Evolutionary conservation across 495 filamentous ascomycete genomes (phyloP).

Genomic region (Evernia prunastri): DNA sequence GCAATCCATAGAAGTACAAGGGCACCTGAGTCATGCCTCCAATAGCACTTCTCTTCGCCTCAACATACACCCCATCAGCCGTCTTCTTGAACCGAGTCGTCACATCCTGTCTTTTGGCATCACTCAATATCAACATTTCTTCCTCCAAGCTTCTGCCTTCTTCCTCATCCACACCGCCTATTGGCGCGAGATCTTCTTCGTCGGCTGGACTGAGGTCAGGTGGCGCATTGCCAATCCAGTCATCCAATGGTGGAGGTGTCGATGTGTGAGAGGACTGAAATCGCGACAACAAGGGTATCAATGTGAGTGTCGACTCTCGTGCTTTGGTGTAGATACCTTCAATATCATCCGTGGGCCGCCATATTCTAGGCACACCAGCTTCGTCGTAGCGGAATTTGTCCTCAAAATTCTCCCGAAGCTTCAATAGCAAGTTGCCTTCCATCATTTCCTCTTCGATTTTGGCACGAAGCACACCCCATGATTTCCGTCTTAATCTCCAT

Average conservation of each 20-base stretch:
- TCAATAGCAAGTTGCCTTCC: constrained; percentile 92
- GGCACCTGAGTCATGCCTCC: constrained; percentile 93
- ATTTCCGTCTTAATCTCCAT: constrained; percentile 86
- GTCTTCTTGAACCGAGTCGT: constrained; percentile 95
- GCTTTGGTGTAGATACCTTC: constrained; percentile 88
- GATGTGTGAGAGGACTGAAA: constrained; percentile 67
- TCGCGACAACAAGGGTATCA: constrained; percentile 83
- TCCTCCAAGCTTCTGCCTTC: constrained; percentile 90
- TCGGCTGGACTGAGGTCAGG: constrained; percentile 68
- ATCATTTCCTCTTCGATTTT: constrained; percentile 97
- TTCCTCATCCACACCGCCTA: constrained; percentile 86
- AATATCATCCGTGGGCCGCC: constrained; percentile 95
- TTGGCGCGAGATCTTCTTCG: constrained; percentile 80
- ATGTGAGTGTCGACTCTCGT: constrained; percentile 78
- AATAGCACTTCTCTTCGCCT: constrained; percentile 93
- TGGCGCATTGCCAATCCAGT: constrained; percentile 78
- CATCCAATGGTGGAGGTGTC: constrained; percentile 68
- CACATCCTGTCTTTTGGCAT: constrained; percentile 81
- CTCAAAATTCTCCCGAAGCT: constrained; percentile 96
- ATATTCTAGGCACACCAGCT: constrained; percentile 87
- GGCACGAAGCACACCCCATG: constrained; percentile 80
- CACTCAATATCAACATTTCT: constrained; percentile 88
- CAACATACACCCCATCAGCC: constrained; percentile 93
- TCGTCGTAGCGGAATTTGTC: constrained; percentile 99
- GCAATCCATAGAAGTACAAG: constrained; percentile 83